phyloP scores from a whole-genome alignment of 805 yeast species.

The Teunomyces cretensis region DNA sequence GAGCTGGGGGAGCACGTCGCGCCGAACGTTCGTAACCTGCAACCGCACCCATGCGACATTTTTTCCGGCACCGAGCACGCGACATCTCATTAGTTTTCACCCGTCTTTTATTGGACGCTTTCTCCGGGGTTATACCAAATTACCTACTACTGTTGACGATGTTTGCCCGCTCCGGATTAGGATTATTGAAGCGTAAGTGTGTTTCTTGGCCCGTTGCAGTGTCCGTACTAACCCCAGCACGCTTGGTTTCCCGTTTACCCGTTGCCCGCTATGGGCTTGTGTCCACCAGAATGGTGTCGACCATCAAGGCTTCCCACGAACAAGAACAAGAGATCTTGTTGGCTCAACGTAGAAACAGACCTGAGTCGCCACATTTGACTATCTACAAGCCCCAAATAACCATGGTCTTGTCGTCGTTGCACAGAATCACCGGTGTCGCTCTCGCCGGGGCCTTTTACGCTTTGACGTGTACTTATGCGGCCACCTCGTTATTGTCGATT shows the following conservation, averaged over 20 bases:
- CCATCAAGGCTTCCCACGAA: conserved; percentile 50
- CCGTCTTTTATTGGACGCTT: conserved; percentile 9
- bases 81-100: conserved; percentile 10
- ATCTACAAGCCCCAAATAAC: conserved; percentile 93
- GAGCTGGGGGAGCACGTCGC: neutral
- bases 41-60: neutral
- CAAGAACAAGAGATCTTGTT: conserved; percentile 70
- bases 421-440: conserved; percentile 85
- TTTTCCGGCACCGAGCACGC: neutral
- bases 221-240: conserved; percentile 17
- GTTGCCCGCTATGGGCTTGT: conserved; percentile 6
- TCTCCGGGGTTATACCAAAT: conserved; percentile 8
- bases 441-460: conserved; percentile 79
- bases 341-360: conserved; percentile 85
- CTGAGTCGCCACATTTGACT: conserved; percentile 83
- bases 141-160: conserved; percentile 13
- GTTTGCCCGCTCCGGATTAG: conserved; percentile 36
- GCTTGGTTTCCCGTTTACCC: conserved; percentile 8
- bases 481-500: conserved; percentile 51
- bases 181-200: conserved; percentile 27
- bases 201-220: neutral
- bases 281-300: conserved; percentile 17
- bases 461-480: conserved; percentile 73
- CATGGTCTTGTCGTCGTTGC: conserved; percentile 74
- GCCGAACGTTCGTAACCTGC: neutral